These are phyloP conservation scores for Trametes sanguinea DNA, from an alignment of 768 basidiomycete genomes.

Conservation along the genomic window DNA sequence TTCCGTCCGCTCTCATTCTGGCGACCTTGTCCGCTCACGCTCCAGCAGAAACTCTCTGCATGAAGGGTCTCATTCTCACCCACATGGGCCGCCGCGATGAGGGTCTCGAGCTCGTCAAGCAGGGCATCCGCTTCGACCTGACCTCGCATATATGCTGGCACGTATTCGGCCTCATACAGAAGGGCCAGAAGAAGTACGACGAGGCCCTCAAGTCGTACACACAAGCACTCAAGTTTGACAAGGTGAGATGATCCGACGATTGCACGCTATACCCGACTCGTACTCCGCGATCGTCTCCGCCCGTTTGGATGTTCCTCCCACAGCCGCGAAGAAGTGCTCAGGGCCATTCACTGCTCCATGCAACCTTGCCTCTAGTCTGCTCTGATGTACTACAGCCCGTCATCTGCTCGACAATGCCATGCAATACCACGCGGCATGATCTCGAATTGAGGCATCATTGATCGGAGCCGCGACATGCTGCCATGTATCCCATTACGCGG, in stretches of 20 bases:
- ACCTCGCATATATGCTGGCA: conserved; percentile 98
- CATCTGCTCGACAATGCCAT: no score
- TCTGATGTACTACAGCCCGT: no score
- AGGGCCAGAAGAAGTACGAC: conserved; percentile 92
- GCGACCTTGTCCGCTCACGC: background rate
- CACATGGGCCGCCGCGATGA: conserved; percentile 81
- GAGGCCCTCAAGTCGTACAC: conserved; percentile 92
- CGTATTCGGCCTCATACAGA: conserved; percentile 93
- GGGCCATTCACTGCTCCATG: no score
- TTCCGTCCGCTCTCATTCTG: background rate
- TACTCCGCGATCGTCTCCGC: background rate
- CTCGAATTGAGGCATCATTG: no score
- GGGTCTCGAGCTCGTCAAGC: conserved; percentile 81
- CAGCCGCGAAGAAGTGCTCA: no score
- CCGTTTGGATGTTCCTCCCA: no score
- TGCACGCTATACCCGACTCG: background rate
- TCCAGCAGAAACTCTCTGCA: conserved; percentile 82
- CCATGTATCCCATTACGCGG: no score
- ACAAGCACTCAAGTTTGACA: conserved; percentile 87
- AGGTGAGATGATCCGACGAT: conserved; percentile 47
- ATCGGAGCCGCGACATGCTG: no score
- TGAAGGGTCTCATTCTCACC: conserved; percentile 89
- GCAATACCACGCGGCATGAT: no score
- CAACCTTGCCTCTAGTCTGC: no score
- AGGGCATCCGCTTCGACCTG: conserved; percentile 78